Conservation (phyloP, 371 early-diverging fungal species). For the Mortierella sp. region DNA sequence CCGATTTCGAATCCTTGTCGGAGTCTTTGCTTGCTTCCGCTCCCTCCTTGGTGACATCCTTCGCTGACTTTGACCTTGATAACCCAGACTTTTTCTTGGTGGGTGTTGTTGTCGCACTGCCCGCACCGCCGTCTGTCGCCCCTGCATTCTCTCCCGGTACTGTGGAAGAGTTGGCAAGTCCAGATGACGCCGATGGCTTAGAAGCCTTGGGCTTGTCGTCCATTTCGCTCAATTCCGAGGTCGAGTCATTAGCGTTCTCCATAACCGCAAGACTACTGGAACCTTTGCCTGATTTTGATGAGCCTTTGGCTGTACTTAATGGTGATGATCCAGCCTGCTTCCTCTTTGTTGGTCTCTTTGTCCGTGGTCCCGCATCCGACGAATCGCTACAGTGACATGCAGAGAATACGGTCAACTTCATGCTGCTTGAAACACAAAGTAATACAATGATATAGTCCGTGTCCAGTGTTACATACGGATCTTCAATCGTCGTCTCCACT, state of each 20-base stretch:
- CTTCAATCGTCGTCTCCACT: constrained; percentile 53
- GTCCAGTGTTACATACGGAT: constrained; percentile 51
- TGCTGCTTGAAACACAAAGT: no score
- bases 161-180: constrained; percentile 16
- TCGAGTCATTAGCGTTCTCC: constrained; percentile 48
- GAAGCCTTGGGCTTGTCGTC: constrained; percentile 37
- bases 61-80: constrained; percentile 25
- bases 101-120: constrained; percentile 10
- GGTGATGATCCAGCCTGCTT: constrained; percentile 28
- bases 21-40: constrained; percentile 40
- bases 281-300: constrained; percentile 22
- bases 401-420: background rate
- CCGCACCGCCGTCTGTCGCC: constrained; percentile 6
- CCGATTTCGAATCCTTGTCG: constrained; percentile 38
- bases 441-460: no score
- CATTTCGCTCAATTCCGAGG: constrained; percentile 51
- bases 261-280: constrained; percentile 28
- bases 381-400: constrained; percentile 25
- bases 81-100: constrained; percentile 31
- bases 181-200: constrained; percentile 7
- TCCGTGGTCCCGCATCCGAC: constrained; percentile 35
- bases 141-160: background rate
- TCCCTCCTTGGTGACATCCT: constrained; percentile 26
- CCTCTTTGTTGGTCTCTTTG: constrained; percentile 19
- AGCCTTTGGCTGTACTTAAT: constrained; percentile 12